Base-by-base conservation (phyloP, 225 moss, liverwort and hornwort species). In the Bryum argenteum region DNA sequence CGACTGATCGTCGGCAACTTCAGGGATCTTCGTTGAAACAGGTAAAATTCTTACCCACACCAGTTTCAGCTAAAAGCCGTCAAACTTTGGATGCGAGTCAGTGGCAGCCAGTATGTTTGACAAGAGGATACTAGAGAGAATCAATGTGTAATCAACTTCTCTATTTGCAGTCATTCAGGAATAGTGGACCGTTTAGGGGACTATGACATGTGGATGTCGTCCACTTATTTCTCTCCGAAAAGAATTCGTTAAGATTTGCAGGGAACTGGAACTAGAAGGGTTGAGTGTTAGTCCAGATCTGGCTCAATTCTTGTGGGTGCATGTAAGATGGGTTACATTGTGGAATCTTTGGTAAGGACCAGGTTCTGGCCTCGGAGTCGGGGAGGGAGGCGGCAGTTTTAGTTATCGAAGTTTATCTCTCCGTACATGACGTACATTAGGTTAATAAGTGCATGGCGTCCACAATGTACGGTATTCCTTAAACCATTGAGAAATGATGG, bases 1-100 rank as follows among this genome's bases (percentile, higher is more conserved):
- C 33, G 5, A 5, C 33, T 33, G 33, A 33, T 33, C 33, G 5
- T 37, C 45, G 55, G 55, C 1, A 15, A 57, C 65, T 33, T 47
- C 21, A 56, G 58, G 51, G 12, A 75, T 75, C 59, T 64, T 73
- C 44, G n/a, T 23, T 44, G 14, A 8, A 53, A 64, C 1, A 44
- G 63, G 24, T 26, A 6, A 72, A 6, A 12, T 18, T 11, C 71
- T 19, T 45, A 8, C 14, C 42, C 24, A 43, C 17, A 7, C 41
- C 11, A 24, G 23, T 69, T 24, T 4, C 11, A 56, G 17, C 40
- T 23, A 56, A 55, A 28, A 17, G 54, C 14, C 11, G 11, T 8
- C 22, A 8, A 22, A 55, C 17, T 55, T 55, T 16, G 40, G 41
- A 41, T 55, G 20, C 4, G 11, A 17, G 1, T 15, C 39, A 39